phyloP scores from a whole-genome alignment of 768 basidiomycete genomes.

The Kwoniella botswanensis region DNA sequence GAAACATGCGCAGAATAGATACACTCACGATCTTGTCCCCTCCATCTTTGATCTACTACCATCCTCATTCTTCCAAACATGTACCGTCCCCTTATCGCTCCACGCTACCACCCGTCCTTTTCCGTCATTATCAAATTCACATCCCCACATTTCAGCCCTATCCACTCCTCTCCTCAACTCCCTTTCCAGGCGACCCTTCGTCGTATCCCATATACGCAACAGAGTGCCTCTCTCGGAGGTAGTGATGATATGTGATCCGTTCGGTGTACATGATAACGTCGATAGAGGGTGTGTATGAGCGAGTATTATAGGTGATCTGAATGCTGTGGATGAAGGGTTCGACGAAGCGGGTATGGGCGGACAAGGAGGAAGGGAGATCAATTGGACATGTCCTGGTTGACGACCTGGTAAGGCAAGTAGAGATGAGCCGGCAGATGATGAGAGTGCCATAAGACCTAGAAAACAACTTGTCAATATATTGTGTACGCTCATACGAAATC shows the following conservation, averaged over 20 bases:
- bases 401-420: constrained; percentile 58
- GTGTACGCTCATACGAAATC: too few species aligned
- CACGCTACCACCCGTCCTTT: constrained; percentile 52
- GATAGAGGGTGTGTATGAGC: constrained; percentile 56
- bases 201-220: constrained; percentile 55
- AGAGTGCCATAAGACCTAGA: constrained; percentile 55
- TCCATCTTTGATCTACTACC: constrained; percentile 5
- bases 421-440: constrained; percentile 44
- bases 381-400: constrained; percentile 58
- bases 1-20: too few species aligned
- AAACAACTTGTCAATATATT: too few species aligned
- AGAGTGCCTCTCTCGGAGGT: constrained; percentile 56
- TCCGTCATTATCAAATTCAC: constrained; percentile 34
- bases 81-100: constrained; percentile 60
- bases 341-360: constrained; percentile 15
- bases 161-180: constrained; percentile 57
- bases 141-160: constrained; percentile 56
- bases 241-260: constrained; percentile 52
- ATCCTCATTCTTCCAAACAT: constrained; percentile 54
- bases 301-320: constrained; percentile 57
- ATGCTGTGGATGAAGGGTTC: constrained; percentile 24
- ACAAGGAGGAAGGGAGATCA: constrained; percentile 54
- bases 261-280: constrained; percentile 45
- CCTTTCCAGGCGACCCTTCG: constrained; percentile 45
- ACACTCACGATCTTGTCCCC: constrained; percentile 12